Evolutionary conservation across 164 flowering plant genomes (phyloP).

Genomic region (Nelumbo lutea): DNA sequence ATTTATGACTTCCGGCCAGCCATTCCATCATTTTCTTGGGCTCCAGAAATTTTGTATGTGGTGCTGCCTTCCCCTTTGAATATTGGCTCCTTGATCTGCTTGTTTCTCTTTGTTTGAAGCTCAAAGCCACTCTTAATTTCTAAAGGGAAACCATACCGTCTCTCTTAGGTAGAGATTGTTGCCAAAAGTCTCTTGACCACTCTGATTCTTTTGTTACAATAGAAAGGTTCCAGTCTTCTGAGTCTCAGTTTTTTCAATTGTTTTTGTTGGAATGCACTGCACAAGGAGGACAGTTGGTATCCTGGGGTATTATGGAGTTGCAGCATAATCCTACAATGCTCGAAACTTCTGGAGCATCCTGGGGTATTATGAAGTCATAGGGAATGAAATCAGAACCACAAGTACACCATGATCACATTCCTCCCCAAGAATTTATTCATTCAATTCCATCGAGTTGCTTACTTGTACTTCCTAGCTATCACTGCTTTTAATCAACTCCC

Average conservation of each 20-base stretch:
- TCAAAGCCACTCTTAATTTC: constrained; percentile 13
- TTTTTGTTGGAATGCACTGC: constrained; percentile 44
- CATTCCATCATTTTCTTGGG: not conserved
- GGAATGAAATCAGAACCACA: constrained; percentile 83
- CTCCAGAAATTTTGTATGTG: too few species aligned
- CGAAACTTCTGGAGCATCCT: constrained; percentile 43
- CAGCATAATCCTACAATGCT: constrained; percentile 29
- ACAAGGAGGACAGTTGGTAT: constrained; percentile 34
- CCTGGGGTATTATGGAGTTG: constrained; percentile 68
- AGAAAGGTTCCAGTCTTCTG: constrained; percentile 25
- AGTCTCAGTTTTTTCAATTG: constrained; percentile 23
- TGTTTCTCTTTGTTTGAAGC: constrained; percentile 26
- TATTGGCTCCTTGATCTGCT: too few species aligned
- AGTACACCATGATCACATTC: constrained; percentile 73
- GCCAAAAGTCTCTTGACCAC: constrained; percentile 7
- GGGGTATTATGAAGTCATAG: constrained; percentile 63
- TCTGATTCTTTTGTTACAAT: constrained; percentile 6
- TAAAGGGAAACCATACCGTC: constrained; percentile 19
- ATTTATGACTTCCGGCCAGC: not conserved
- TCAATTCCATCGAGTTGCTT: constrained; percentile 34
- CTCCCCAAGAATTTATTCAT: constrained; percentile 10
- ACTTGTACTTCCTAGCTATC: constrained; percentile 79
- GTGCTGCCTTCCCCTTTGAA: too few species aligned
- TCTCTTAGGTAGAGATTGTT: constrained; percentile 12
- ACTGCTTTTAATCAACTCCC: constrained; percentile 94